Conservation (phyloP, 2,329 filamentous ascomycete genomes). For the Fonsecaea pugnacius region DNA sequence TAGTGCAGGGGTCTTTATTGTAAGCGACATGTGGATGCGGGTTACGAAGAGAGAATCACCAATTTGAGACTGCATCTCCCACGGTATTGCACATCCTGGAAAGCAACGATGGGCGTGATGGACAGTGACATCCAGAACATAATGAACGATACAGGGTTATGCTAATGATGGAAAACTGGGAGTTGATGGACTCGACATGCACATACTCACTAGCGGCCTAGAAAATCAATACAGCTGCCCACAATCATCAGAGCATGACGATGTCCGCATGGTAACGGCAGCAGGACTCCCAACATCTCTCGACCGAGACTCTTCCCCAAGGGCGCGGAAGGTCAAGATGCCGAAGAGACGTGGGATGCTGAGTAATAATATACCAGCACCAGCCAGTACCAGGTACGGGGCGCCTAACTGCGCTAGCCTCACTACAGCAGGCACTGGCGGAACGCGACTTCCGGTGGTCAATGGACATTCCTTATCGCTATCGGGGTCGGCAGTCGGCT, state of each 20-base stretch:
- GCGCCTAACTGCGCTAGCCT: neutral
- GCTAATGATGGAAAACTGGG: slow-evolving; percentile 8
- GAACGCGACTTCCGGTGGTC: slow-evolving; percentile 5
- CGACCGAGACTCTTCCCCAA: neutral
- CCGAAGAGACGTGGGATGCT: neutral
- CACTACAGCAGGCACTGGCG: slow-evolving; percentile 8
- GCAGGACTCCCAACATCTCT: neutral
- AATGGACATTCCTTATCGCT: slow-evolving; percentile 14
- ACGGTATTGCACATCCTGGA: neutral
- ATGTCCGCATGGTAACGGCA: neutral
- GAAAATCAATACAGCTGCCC: neutral
- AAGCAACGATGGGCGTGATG: neutral
- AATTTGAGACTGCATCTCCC: slow-evolving; percentile 10
- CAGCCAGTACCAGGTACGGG: no score
- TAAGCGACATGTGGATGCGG: slow-evolving; percentile 31
- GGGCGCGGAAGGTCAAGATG: neutral
- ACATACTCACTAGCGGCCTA: slow-evolving; percentile 12
- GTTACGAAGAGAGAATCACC: slow-evolving; percentile 23
- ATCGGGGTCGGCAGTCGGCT: slow-evolving; percentile 18
- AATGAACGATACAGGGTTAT: slow-evolving; percentile 3
- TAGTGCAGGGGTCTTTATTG: slow-evolving; percentile 28
- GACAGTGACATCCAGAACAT: neutral
- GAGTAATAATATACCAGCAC: neutral
- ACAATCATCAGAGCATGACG: neutral
- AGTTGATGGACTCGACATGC: slow-evolving; percentile 11